Conservation (phyloP, 805 yeast genomes). For the Ogataea dorogensis region DNA sequence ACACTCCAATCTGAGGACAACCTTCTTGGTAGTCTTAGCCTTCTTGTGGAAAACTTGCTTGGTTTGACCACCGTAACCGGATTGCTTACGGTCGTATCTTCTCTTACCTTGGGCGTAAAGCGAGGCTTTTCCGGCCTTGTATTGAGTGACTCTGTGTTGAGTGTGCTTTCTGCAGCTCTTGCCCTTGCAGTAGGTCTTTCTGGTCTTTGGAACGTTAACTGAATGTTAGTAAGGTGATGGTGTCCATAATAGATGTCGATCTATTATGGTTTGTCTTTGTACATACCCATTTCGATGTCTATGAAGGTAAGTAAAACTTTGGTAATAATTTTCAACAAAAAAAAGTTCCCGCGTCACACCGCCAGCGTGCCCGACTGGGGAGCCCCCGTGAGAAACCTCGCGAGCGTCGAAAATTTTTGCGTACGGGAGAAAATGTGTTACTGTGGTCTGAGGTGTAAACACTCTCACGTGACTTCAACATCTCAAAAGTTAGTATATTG, state of each 20-base stretch:
- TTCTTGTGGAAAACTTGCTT: slow-evolving; percentile 99
- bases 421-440: not conserved
- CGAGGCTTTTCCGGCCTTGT: slow-evolving; percentile 99
- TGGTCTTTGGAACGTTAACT: slow-evolving; percentile 99
- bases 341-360: slow-evolving; percentile 5
- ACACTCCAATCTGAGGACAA: slow-evolving; percentile 99
- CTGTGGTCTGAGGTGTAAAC: slow-evolving; percentile 7
- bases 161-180: slow-evolving; percentile 99
- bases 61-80: slow-evolving; percentile 99
- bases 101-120: slow-evolving; percentile 99
- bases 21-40: slow-evolving; percentile 99
- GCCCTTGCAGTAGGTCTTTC: slow-evolving; percentile 99
- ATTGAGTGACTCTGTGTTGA: slow-evolving; percentile 99
- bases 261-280: too few relatives aligned
- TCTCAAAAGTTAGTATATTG: not conserved
- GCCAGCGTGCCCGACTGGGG: too few relatives aligned
- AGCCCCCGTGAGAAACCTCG: not conserved
- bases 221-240: slow-evolving; percentile 19
- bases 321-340: slow-evolving; percentile 9
- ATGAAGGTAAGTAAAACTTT: slow-evolving; percentile 9
- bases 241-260: too few relatives aligned
- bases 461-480: slow-evolving; percentile 6
- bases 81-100: slow-evolving; percentile 99
- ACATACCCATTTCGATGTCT: slow-evolving; percentile 24
- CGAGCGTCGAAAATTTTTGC: slow-evolving; percentile 3